Evolutionary conservation across 1,139 yeast genomes (phyloP).

Genomic region (Candida freyschussii): DNA sequence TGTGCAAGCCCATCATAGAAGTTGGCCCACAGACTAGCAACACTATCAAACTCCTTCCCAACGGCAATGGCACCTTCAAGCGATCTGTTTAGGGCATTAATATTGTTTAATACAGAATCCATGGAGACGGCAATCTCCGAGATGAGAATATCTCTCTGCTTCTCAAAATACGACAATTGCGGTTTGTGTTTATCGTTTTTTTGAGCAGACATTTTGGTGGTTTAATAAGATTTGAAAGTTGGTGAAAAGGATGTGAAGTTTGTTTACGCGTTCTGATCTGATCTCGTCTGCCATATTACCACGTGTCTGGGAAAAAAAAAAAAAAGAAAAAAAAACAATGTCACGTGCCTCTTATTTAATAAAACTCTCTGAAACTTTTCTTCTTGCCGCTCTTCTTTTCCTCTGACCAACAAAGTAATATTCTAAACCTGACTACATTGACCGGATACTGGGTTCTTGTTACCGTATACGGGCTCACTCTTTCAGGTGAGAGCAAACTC

Average conservation of each 20-base stretch:
- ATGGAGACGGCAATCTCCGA: constrained; percentile 39
- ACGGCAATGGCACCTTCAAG: constrained; percentile 48
- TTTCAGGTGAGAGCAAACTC: constrained; percentile 15
- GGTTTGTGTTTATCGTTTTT: constrained; percentile 5
- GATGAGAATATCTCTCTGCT: constrained; percentile 38
- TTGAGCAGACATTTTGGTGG: not conserved
- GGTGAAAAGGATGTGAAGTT: not conserved
- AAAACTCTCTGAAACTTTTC: not conserved
- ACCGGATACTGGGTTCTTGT: constrained; percentile 7
- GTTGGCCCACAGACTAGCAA: constrained; percentile 45
- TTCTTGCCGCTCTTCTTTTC: not conserved
- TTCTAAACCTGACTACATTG: constrained; percentile 12
- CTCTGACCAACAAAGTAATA: no score
- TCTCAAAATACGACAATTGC: constrained; percentile 34
- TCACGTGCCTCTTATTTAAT: no score
- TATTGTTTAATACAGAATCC: constrained; percentile 46
- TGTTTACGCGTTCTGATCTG: constrained; percentile 3
- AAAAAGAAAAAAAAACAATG: not conserved
- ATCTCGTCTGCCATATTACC: not conserved
- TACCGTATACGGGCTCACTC: constrained; percentile 18
- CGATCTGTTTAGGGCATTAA: constrained; percentile 46
- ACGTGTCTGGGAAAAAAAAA: constrained; percentile 2
- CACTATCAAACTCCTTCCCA: constrained; percentile 50
- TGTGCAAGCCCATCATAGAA: constrained; percentile 40
- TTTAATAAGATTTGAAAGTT: not conserved